Base-by-base conservation (phyloP, 192 early-diverging fungal species). In the Backusella tarrabulga region DNA sequence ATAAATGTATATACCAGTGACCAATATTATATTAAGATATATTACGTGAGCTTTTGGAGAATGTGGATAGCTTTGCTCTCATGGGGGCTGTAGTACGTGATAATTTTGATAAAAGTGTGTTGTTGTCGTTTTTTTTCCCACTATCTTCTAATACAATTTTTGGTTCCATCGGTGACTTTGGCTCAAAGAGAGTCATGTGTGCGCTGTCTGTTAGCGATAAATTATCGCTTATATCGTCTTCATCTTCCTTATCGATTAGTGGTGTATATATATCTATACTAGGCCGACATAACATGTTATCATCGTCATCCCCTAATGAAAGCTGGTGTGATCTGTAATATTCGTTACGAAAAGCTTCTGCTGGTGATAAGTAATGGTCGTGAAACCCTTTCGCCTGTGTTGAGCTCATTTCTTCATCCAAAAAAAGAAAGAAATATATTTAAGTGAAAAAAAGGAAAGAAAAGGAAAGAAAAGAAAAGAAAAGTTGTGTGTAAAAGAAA, bases 41-140 rank as follows among this genome's bases (percentile, higher is more conserved):
- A 63, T 74, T 74, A 74, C 72, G 46, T 74, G 15, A 19, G 32
- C 72, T 35, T 46, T 36, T 34, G 35, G 77, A 78, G 38, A 78
- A 72, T 41, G 77, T 73, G 9, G 78, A 82, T 1, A 82, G 36
- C n/a, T 76, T 77, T 67, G 80, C 80, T 38, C 80, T 77, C 73
- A 78, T 78, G 19, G 80, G 80, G 12, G 80, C 80, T 11, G 80
- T 81, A 0, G 80, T 69, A 38, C 74, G 73, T 7, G 76, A 81
- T 21, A 82, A 38, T 26, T 74, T 54, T 11, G 80, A 78, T 21
- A 82, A 60, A 7, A 82, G 70, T 54, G 73, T 82, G 32, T 60
- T 60, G 34, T 52, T 40, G 46, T 29, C 50, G 19, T 71, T 56
- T 50, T 68, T 34, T 68, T 35, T 68, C 6, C 34, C 32, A 35